These are phyloP conservation scores for Globisporangium spinosum DNA, from an alignment of 352 stramenopile species.

Conservation along the genomic window DNA sequence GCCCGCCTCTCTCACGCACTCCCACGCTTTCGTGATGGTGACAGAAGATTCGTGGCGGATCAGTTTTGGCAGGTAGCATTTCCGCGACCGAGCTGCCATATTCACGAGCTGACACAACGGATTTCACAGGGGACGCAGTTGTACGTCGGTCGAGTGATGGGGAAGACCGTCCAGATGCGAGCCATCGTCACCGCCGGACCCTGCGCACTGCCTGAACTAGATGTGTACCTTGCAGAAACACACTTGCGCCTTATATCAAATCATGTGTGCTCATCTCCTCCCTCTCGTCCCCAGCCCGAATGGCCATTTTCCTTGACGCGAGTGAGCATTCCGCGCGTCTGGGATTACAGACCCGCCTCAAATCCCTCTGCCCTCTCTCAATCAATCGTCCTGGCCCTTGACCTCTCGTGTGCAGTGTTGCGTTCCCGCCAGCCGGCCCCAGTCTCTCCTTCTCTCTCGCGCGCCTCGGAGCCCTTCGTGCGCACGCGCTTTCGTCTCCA, in stretches of 20 bases:
- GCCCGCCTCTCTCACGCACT: too few relatives aligned
- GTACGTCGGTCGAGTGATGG: too few relatives aligned
- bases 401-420: neutral
- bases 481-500: neutral
- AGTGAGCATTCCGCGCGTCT: neutral
- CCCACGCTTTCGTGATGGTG: too few relatives aligned
- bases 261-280: neutral
- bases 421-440: neutral
- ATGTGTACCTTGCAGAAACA: neutral
- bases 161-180: too few relatives aligned
- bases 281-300: neutral
- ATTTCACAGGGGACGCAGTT: too few relatives aligned
- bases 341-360: neutral
- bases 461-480: neutral
- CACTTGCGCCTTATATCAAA: neutral
- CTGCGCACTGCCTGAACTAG: too few relatives aligned
- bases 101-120: too few relatives aligned
- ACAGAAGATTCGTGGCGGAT: too few relatives aligned
- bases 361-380: neutral
- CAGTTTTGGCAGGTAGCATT: too few relatives aligned
- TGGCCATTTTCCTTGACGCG: neutral
- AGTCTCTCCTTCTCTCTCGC: too few relatives aligned
- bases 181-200: too few relatives aligned
- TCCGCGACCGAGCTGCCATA: too few relatives aligned
- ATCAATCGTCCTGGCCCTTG: neutral